These are phyloP conservation scores for Paraphaeosphaeria minitans DNA, from an alignment of 2,329 filamentous ascomycete genomes.

Conservation along the genomic window DNA sequence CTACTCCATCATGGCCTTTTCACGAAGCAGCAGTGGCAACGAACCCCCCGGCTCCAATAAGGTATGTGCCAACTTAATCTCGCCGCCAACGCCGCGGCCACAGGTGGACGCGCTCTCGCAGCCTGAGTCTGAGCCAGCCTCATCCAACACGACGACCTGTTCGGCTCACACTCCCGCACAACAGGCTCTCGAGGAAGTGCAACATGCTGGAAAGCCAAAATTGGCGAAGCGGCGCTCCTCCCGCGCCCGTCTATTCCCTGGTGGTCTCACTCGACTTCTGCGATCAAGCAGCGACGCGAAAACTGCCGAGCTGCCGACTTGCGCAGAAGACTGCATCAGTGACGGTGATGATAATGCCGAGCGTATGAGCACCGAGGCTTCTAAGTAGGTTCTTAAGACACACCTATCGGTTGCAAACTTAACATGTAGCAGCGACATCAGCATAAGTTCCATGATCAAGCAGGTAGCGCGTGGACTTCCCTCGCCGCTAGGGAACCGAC, in stretches of 20 bases:
- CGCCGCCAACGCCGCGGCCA: constrained; percentile 18
- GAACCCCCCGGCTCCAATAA: constrained; percentile 10
- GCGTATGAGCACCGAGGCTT: not conserved
- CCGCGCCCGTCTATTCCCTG: constrained; percentile 25
- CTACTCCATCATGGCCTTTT: constrained; percentile 20
- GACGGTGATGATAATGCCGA: not conserved
- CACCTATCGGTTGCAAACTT: constrained; percentile 12
- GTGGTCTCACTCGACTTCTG: constrained; percentile 25
- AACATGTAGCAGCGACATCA: constrained; percentile 15
- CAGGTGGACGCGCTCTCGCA: constrained; percentile 15
- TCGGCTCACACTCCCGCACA: constrained; percentile 15
- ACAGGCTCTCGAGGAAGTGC: constrained; percentile 17
- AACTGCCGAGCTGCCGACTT: not conserved
- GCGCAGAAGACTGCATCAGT: not conserved
- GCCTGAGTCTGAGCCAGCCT: not conserved
- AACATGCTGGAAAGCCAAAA: constrained; percentile 7
- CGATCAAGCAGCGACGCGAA: constrained; percentile 25
- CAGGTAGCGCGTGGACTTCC: constrained; percentile 25
- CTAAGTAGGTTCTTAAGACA: not conserved
- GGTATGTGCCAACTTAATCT: constrained; percentile 11
- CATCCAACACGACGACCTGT: not conserved
- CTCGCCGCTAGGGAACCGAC: constrained; percentile 17
- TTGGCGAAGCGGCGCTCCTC: constrained; percentile 24
- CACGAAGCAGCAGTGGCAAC: constrained; percentile 23
- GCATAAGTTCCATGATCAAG: constrained; percentile 20